These are phyloP conservation scores for Ambrosia hybrid DNA, from an alignment of 140 eudicot species.

Conservation along the genomic window DNA sequence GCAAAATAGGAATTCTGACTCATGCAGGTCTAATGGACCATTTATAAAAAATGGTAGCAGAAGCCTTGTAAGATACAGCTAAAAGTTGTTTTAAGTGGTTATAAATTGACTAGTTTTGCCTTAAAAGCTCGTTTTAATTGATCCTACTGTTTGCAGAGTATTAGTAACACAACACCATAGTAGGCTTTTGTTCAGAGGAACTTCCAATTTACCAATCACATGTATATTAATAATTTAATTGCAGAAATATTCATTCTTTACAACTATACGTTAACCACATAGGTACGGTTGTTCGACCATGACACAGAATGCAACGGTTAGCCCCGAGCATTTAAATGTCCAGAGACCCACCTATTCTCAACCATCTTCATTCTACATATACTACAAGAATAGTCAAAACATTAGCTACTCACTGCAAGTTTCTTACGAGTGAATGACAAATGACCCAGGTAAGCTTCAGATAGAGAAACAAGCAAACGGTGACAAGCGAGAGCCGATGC, in stretches of 20 bases:
- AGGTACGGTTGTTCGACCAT: background rate
- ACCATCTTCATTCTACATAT: conserved; percentile 22
- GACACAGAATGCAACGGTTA: conserved; percentile 3
- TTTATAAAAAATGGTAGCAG: too few species aligned
- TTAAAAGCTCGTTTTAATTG: too few species aligned
- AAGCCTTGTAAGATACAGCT: too few species aligned
- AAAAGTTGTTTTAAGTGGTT: too few species aligned
- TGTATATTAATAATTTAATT: background rate
- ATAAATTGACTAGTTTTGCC: too few species aligned
- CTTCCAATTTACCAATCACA: too few species aligned
- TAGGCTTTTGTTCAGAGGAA: too few species aligned
- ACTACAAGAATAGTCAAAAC: background rate
- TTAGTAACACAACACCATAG: too few species aligned
- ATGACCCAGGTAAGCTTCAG: conserved; percentile 49
- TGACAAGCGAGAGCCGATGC: conserved; percentile 77
- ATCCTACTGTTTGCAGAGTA: too few species aligned
- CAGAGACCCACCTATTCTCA: background rate
- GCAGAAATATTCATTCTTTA: conserved; percentile 14
- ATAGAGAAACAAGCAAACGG: conserved; percentile 51
- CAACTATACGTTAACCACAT: conserved; percentile 20
- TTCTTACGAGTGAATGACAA: conserved; percentile 38
- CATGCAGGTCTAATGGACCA: too few species aligned
- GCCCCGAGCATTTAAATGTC: conserved; percentile 9
- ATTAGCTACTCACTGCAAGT: conserved; percentile 43
- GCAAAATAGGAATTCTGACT: too few species aligned